Evolutionary conservation across 176 grass and related monocot species (phyloP), one percentile per base, ranked within the genome.

Genomic region (Saccharum spontaneum): DNA sequence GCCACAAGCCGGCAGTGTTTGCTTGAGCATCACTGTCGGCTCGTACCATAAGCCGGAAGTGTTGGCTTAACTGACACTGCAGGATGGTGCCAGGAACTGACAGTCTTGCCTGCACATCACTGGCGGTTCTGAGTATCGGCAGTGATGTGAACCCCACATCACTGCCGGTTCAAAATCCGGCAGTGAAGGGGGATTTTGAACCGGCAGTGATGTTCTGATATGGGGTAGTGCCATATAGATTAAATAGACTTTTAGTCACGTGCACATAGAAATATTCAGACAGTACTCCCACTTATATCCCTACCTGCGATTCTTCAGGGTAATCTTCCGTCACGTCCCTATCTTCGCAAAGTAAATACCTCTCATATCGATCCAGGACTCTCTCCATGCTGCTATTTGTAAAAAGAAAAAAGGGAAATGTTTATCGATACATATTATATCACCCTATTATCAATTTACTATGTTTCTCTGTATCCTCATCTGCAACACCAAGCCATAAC

Each of bases 351-450:
- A 83, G 49, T 1, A 65, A 43, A 45, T 75, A 59, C 1, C 63
- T 81, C 62, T 75, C 78, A 17, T 93, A 93, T 43, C 82, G 67
- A 45, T 83, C 78, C 23, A 93, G 87, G 31, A 90, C 71, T 28
- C 17, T 45, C 14, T 90, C 88, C 88, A 93, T 76, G 20, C 88
- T 93, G 45, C 57, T 41, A 22, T 57, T 50, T 22, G 7, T 20
- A 57, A 41, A 76, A 22, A 38, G 45, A 16, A 22, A 65, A 81
- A 75, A 68, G 45, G 36, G 2, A 62, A 41, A 26, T 16, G 39
- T 3, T 77, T 16, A 41, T 44, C 1, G 11, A 14, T 43, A 14
- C 14, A 1, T 22, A 22, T 22, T 69, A 40, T 39, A 69, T 39
- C 67, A 22, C 17, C 8, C 8, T 39, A 38, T 5, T 14, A 14